These are phyloP conservation scores for Fusarium albidum DNA, from an alignment of 2,329 filamentous ascomycete species.

Conservation along the genomic window DNA sequence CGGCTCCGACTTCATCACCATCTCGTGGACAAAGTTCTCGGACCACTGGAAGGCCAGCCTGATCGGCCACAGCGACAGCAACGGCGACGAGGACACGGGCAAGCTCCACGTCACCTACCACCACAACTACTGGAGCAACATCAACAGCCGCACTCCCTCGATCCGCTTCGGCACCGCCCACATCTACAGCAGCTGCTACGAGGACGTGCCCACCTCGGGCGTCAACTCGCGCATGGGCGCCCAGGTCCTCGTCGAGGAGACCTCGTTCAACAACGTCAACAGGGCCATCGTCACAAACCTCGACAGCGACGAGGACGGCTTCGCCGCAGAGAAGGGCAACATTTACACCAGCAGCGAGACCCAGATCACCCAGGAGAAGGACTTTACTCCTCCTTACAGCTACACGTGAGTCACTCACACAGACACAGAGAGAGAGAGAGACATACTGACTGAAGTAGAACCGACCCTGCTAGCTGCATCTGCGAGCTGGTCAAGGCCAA, in stretches of 20 bases:
- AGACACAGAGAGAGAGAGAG: neutral
- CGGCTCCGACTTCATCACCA: slow-evolving; percentile 61
- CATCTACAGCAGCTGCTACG: slow-evolving; percentile 62
- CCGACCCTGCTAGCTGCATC: slow-evolving; percentile 32
- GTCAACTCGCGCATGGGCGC: slow-evolving; percentile 63
- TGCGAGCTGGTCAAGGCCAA: slow-evolving; percentile 37
- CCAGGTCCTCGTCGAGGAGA: slow-evolving; percentile 61
- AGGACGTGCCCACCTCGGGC: slow-evolving; percentile 52
- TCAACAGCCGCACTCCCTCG: slow-evolving; percentile 58
- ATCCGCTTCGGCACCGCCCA: slow-evolving; percentile 69
- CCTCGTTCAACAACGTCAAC: slow-evolving; percentile 55
- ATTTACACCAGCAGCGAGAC: slow-evolving; percentile 50
- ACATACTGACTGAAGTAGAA: neutral
- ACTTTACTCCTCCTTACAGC: slow-evolving; percentile 45
- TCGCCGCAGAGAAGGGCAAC: slow-evolving; percentile 53
- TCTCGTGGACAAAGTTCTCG: slow-evolving; percentile 39
- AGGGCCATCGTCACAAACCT: slow-evolving; percentile 51
- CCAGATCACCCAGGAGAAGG: slow-evolving; percentile 45
- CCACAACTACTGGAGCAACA: slow-evolving; percentile 64
- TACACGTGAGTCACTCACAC: slow-evolving; percentile 44
- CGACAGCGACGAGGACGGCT: slow-evolving; percentile 56
- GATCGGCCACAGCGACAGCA: slow-evolving; percentile 64
- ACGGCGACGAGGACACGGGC: slow-evolving; percentile 59
- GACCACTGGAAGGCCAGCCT: slow-evolving; percentile 68
- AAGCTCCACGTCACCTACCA: slow-evolving; percentile 64